These are phyloP conservation scores for Noccaea caerulescens DNA, from an alignment of 345 rosid species.

Conservation along the genomic window DNA sequence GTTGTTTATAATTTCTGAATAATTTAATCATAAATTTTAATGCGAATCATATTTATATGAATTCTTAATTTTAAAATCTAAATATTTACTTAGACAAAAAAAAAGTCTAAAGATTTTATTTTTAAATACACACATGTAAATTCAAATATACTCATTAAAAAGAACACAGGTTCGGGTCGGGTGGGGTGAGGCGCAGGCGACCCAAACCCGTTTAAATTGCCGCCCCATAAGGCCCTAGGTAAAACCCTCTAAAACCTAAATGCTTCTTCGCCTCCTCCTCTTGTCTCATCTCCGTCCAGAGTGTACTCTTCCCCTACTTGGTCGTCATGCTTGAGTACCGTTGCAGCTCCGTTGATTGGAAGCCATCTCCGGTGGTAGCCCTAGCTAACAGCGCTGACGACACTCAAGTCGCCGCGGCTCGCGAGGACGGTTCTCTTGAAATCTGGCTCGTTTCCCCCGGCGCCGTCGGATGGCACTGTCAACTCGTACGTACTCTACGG, in stretches of 20 bases:
- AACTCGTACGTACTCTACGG: constrained; percentile 71
- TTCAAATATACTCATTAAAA: too few relatives aligned
- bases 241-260: constrained; percentile 38
- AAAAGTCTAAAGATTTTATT: too few relatives aligned
- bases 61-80: too few relatives aligned
- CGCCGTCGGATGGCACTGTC: constrained; percentile 97
- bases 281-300: constrained; percentile 1
- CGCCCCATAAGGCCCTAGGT: constrained; percentile 20
- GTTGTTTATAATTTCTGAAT: too few relatives aligned
- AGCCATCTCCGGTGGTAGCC: constrained; percentile 86
- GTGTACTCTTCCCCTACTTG: not conserved
- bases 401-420: constrained; percentile 83
- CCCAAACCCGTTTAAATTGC: constrained; percentile 36
- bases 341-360: constrained; percentile 84
- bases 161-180: constrained; percentile 2
- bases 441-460: constrained; percentile 98
- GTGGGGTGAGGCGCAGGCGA: not conserved
- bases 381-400: constrained; percentile 76
- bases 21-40: too few relatives aligned
- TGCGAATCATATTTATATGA: too few relatives aligned
- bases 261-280: constrained; percentile 33
- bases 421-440: constrained; percentile 94
- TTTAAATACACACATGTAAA: too few relatives aligned
- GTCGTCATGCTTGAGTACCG: constrained; percentile 61
- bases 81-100: too few relatives aligned